Conservation (phyloP, 208 protist species). For the Leishmania lainsoni region DNA sequence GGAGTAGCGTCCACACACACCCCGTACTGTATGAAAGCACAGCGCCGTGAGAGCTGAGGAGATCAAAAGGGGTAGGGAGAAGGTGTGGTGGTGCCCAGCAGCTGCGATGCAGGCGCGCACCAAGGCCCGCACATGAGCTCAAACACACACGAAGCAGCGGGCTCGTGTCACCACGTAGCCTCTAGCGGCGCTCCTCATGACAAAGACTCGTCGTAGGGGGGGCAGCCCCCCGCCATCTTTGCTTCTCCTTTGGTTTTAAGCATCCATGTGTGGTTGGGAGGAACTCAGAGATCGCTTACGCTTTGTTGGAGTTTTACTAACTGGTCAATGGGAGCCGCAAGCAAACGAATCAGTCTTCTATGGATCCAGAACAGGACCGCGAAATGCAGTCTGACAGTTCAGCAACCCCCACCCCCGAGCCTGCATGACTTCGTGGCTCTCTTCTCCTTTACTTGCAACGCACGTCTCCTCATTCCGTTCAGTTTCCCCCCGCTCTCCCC, state of each 20-base stretch:
- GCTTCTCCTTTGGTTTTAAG: neutral
- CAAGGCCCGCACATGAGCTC: neutral
- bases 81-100: neutral
- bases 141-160: neutral
- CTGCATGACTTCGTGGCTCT: neutral
- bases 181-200: neutral
- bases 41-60: neutral
- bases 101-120: neutral
- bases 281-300: neutral
- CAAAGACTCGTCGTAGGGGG: neutral
- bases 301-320: too few species aligned
- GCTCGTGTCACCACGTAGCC: neutral
- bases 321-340: neutral
- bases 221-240: neutral
- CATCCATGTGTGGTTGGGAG: neutral
- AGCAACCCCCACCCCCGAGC: neutral
- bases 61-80: neutral
- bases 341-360: neutral
- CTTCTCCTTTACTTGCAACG: neutral
- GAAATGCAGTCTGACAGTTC: neutral
- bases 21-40: neutral
- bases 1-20: neutral
- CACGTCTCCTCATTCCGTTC: too few species aligned
- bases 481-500: neutral
- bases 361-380: neutral